phyloP scores from a whole-genome alignment of 2,329 filamentous ascomycete species.

The Mycocentrospora acerina region DNA sequence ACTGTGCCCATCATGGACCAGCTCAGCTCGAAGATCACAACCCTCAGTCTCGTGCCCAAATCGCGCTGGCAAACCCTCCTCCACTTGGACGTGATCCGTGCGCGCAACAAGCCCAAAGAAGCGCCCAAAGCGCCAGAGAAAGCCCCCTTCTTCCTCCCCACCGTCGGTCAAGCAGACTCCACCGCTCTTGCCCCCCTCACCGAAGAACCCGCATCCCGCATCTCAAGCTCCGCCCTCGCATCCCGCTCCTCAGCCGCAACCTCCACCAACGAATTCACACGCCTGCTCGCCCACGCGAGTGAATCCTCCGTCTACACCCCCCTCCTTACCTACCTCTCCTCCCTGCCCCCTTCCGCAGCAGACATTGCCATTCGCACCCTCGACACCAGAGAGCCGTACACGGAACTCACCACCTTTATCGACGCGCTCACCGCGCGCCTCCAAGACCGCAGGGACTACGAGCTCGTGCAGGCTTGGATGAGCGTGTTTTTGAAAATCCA shows the following conservation, averaged over 20 bases:
- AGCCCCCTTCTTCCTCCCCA: constrained; percentile 91
- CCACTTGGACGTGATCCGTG: constrained; percentile 84
- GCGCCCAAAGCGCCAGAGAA: constrained; percentile 90
- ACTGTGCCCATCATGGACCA: constrained; percentile 65
- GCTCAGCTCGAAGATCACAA: constrained; percentile 79
- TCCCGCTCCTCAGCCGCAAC: constrained; percentile 32
- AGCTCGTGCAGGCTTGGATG: constrained; percentile 97
- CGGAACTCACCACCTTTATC: constrained; percentile 78
- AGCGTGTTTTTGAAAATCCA: constrained; percentile 85
- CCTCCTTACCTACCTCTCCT: constrained; percentile 78
- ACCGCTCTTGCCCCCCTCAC: constrained; percentile 12
- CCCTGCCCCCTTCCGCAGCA: constrained; percentile 78
- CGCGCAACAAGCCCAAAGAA: constrained; percentile 92
- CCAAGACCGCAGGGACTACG: constrained; percentile 74
- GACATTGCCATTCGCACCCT: constrained; percentile 90
- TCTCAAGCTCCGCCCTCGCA: constrained; percentile 35
- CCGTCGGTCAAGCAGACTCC: constrained; percentile 49
- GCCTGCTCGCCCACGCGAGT: constrained; percentile 49
- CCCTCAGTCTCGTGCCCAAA: constrained; percentile 84
- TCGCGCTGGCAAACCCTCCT: constrained; percentile 92
- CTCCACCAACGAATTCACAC: constrained; percentile 48
- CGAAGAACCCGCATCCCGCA: constrained; percentile 31
- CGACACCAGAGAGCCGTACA: constrained; percentile 54
- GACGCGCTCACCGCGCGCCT: constrained; percentile 74
- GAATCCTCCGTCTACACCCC: constrained; percentile 62